Conservation (phyloP, 1,284 basidiomycete genomes). For the Singerocomus inundabilis region DNA sequence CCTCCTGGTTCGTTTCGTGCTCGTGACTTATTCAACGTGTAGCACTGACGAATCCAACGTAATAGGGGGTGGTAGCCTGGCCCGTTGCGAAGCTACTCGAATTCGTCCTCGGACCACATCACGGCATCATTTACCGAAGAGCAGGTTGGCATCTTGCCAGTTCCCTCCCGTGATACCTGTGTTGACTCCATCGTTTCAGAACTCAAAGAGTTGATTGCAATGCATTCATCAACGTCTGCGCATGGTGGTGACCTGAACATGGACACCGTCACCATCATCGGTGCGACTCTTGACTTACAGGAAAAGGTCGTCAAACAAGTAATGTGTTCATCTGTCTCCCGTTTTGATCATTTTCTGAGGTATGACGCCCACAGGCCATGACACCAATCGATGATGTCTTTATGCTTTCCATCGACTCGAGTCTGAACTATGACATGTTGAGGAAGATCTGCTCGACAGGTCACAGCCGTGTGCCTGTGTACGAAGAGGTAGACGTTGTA, state of each 20-base stretch:
- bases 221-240: slow-evolving; percentile 57
- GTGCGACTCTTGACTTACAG: slow-evolving; percentile 71
- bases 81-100: slow-evolving; percentile 74
- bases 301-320: slow-evolving; percentile 61
- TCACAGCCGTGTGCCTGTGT: slow-evolving; percentile 51
- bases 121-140: slow-evolving; percentile 58
- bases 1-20: slow-evolving; percentile 50
- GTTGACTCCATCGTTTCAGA: slow-evolving; percentile 34
- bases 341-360: neutral
- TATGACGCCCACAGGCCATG: slow-evolving; percentile 24
- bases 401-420: slow-evolving; percentile 54
- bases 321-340: neutral
- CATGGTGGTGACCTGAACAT: slow-evolving; percentile 68
- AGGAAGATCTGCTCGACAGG: slow-evolving; percentile 49
- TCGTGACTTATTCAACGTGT: neutral
- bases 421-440: slow-evolving; percentile 52
- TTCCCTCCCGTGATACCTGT: neutral
- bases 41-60: neutral
- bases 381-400: slow-evolving; percentile 39
- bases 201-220: slow-evolving; percentile 70
- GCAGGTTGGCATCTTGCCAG: slow-evolving; percentile 27
- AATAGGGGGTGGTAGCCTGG: slow-evolving; percentile 75
- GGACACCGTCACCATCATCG: slow-evolving; percentile 76
- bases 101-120: slow-evolving; percentile 59
- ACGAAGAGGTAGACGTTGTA: slow-evolving; percentile 39